These are phyloP conservation scores for Epichloe uncinata DNA, from an alignment of 2,329 filamentous ascomycete genomes.

Conservation along the genomic window DNA sequence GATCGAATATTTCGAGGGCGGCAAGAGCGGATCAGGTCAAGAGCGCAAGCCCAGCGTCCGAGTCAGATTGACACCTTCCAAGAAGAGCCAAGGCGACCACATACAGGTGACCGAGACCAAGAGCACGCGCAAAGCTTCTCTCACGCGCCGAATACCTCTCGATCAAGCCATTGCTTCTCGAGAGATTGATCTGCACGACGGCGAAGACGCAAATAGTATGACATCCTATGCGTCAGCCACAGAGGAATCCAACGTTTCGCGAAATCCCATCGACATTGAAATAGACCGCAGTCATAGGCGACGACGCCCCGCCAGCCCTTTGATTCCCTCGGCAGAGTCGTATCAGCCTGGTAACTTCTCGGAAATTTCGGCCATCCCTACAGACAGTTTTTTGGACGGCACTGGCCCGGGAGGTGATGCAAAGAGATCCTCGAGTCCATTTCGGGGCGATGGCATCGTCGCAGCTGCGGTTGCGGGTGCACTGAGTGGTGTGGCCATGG, in stretches of 20 bases:
- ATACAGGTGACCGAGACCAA: slow-evolving; percentile 78
- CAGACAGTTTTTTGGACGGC: slow-evolving; percentile 53
- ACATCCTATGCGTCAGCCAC: slow-evolving; percentile 66
- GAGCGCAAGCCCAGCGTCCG: slow-evolving; percentile 70
- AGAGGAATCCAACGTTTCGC: slow-evolving; percentile 64
- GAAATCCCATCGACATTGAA: slow-evolving; percentile 78
- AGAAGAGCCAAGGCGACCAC: slow-evolving; percentile 55
- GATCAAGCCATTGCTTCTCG: slow-evolving; percentile 25
- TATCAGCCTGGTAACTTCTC: slow-evolving; percentile 58
- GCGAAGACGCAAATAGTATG: slow-evolving; percentile 52
- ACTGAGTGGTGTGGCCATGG: slow-evolving; percentile 25
- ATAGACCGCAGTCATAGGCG: slow-evolving; percentile 51
- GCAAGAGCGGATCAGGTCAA: slow-evolving; percentile 44
- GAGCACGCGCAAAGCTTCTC: slow-evolving; percentile 54
- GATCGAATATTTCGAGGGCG: slow-evolving; percentile 89
- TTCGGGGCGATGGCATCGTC: slow-evolving; percentile 24
- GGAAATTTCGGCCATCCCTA: slow-evolving; percentile 68
- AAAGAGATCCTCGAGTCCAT: slow-evolving; percentile 30
- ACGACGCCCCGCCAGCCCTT: slow-evolving; percentile 54
- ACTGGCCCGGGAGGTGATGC: slow-evolving; percentile 30
- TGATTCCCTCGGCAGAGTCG: slow-evolving; percentile 43
- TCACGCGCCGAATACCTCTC: slow-evolving; percentile 40
- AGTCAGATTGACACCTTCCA: slow-evolving; percentile 67
- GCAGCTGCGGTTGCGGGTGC: slow-evolving; percentile 19
- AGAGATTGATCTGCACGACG: slow-evolving; percentile 31